These are phyloP conservation scores for Dimocarpus longan DNA, from an alignment of 345 rosid genomes.

Conservation along the genomic window DNA sequence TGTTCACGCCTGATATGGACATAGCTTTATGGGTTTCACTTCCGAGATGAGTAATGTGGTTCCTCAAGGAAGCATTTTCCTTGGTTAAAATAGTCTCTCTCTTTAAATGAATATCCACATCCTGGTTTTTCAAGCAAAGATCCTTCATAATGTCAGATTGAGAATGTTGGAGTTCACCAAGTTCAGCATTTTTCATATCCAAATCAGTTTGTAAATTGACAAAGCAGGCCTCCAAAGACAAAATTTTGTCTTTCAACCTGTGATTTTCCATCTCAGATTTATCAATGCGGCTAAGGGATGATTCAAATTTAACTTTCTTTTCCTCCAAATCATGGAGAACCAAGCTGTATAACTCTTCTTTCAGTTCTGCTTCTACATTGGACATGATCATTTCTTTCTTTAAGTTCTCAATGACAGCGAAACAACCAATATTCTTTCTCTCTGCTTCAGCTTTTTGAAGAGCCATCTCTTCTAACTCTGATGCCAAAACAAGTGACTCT, in stretches of 20 bases:
- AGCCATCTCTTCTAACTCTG: constrained; percentile 53
- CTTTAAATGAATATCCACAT: constrained; percentile 40
- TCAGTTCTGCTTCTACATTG: constrained; percentile 53
- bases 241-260: constrained; percentile 45
- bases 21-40: constrained; percentile 36
- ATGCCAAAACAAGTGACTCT: constrained; percentile 64
- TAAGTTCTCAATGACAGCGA: constrained; percentile 50
- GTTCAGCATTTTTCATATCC: constrained; percentile 48
- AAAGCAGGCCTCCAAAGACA: constrained; percentile 51
- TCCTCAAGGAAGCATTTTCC: constrained; percentile 44
- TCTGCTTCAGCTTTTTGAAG: constrained; percentile 33
- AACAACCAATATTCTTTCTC: constrained; percentile 35
- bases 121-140: constrained; percentile 42
- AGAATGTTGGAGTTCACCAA: constrained; percentile 48
- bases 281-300: constrained; percentile 31
- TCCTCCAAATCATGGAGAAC: constrained; percentile 54
- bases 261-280: constrained; percentile 37
- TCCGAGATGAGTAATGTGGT: constrained; percentile 31
- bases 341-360: constrained; percentile 35
- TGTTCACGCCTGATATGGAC: constrained; percentile 36
- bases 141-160: constrained; percentile 48
- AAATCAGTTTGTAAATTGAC: constrained; percentile 52
- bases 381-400: constrained; percentile 48
- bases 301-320: constrained; percentile 43
- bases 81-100: constrained; percentile 38